Conservation (phyloP, 345 rosid genomes). For the Ceriops tagal region DNA sequence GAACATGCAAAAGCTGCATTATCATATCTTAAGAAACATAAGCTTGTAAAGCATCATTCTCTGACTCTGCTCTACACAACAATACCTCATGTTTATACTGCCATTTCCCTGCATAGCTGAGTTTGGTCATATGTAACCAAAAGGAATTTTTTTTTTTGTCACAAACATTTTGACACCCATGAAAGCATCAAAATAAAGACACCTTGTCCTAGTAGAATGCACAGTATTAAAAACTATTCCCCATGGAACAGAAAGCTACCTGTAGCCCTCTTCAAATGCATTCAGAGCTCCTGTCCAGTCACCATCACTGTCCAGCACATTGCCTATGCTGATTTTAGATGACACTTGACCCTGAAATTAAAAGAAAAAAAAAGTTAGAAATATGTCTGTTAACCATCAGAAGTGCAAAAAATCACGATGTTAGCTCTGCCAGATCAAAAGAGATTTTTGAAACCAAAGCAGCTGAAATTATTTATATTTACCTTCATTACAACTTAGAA, state of each 20-base stretch:
- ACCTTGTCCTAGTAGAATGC: too few relatives aligned
- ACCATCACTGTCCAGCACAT: slow-evolving; percentile 63
- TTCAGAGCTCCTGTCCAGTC: slow-evolving; percentile 70
- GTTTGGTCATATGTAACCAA: too few relatives aligned
- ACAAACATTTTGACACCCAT: too few relatives aligned
- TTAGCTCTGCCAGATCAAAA: slow-evolving; percentile 7
- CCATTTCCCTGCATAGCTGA: too few relatives aligned
- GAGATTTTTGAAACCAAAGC: slow-evolving; percentile 12
- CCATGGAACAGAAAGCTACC: slow-evolving; percentile 33
- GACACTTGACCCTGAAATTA: slow-evolving; percentile 80
- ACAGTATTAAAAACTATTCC: too few relatives aligned
- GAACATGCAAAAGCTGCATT: background rate
- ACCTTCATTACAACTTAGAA: background rate
- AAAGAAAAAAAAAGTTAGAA: slow-evolving; percentile 27
- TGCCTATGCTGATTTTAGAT: slow-evolving; percentile 77
- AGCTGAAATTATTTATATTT: background rate
- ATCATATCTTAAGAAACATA: background rate
- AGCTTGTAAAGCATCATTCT: too few relatives aligned
- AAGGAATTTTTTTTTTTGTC: too few relatives aligned
- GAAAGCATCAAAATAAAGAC: too few relatives aligned
- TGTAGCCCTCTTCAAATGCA: slow-evolving; percentile 72
- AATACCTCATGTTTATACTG: too few relatives aligned
- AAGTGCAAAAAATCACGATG: slow-evolving; percentile 6
- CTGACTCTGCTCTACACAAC: too few relatives aligned
- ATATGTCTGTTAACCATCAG: slow-evolving; percentile 7